Conservation (phyloP, 2,329 filamentous ascomycete species). For the Fusarium buharicum region DNA sequence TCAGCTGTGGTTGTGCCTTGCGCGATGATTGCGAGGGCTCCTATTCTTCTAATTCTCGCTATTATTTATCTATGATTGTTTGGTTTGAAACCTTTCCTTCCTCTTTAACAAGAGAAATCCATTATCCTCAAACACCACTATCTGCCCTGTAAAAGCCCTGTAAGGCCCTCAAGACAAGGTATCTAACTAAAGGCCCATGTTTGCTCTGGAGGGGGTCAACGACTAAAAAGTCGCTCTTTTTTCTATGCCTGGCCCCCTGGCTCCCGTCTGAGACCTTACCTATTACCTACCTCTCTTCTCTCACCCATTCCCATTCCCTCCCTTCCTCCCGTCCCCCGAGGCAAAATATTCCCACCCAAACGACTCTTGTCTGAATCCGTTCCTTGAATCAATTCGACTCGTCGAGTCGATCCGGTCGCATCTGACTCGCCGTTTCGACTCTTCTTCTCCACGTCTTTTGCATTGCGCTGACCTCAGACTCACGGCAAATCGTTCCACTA, state of each 20-base stretch:
- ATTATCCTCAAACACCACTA: slow-evolving; percentile 21
- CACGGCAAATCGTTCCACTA: slow-evolving; percentile 33
- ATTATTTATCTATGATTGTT: slow-evolving; percentile 11
- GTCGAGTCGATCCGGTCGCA: slow-evolving; percentile 35
- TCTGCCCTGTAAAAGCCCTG: slow-evolving; percentile 12
- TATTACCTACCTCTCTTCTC: neutral
- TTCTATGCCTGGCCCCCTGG: slow-evolving; percentile 22
- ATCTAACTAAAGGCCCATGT: neutral
- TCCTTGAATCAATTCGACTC: slow-evolving; percentile 34
- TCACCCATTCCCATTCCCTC: slow-evolving; percentile 4
- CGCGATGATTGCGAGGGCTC: neutral
- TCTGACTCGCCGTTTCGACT: slow-evolving; percentile 37
- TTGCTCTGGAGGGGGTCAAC: slow-evolving; percentile 17
- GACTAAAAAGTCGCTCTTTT: slow-evolving; percentile 30
- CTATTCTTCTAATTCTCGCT: slow-evolving; percentile 15
- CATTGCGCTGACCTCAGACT: slow-evolving; percentile 3
- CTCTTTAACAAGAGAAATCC: slow-evolving; percentile 19
- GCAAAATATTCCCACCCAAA: slow-evolving; percentile 17
- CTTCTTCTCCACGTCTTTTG: slow-evolving; percentile 30
- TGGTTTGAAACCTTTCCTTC: slow-evolving; percentile 7
- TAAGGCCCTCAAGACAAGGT: slow-evolving; percentile 17
- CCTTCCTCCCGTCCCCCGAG: slow-evolving; percentile 2
- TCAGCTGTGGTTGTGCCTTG: slow-evolving; percentile 3
- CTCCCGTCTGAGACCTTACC: slow-evolving; percentile 26
- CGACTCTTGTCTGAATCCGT: slow-evolving; percentile 30